Evolutionary conservation across 108 stramenopile species (phyloP), one percentile per base, ranked within the genome.

Genomic region (Cyclostephanos invisitatus): DNA sequence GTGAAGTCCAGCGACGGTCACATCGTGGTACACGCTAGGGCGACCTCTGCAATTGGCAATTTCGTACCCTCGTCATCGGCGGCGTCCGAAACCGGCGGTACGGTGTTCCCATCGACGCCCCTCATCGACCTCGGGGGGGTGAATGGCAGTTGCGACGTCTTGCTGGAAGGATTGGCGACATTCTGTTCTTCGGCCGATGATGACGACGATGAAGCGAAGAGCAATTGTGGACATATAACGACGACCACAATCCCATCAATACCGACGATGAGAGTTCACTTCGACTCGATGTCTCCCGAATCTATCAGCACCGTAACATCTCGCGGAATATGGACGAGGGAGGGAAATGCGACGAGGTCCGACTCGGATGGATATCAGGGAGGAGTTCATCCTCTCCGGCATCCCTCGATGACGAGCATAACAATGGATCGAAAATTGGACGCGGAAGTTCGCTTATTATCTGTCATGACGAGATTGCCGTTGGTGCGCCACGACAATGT

Each of bases 371-470:
- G 44, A 3, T 14, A 14, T 46, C 44, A 3, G 3, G 44, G 44
- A 15, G 44, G 44, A 15, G 40, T 11, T 0, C 12, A 46, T 15
- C 0, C 44, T 46, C 44, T 3, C 14, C 44, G 15, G 2, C 12
- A 15, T 46, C 44, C 44, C 14, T 46, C 44, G 44, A 29, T 27
- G 56, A 58, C 83, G 0, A 70, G 73, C 27, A 67, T 96, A 12
- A 93, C 95, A 2, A 60, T 93, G 24, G 95, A 96, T 81, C 79
- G 95, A 60, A 96, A 96, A 65, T 74, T 91, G n/a, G 90, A 91
- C 51, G 78, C 92, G 7, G 92, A 93, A 58, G 42, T 93, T 0
- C 66, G 91, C 53, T 54, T 96, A 21, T 42, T 93, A 10, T 81
- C 90, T 21, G 2, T 80, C 15, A 50, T 60, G 28, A 35, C 49